These are phyloP conservation scores for Neocatenulostroma microsporum DNA, from an alignment of 2,329 filamentous ascomycete species.

Conservation along the genomic window DNA sequence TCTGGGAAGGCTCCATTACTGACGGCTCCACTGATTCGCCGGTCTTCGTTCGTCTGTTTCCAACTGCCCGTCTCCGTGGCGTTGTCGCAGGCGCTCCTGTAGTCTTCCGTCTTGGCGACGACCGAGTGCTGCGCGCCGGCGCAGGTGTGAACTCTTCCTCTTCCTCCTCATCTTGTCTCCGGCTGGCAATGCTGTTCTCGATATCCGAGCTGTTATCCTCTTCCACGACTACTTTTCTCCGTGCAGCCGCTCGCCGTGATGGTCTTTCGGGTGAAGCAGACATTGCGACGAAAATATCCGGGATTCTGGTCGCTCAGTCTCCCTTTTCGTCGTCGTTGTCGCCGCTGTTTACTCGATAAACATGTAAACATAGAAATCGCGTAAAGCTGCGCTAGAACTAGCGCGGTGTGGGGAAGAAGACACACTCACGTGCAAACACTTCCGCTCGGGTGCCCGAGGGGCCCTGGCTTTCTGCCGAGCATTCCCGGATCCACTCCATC, in stretches of 20 bases:
- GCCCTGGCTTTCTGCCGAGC: too few species aligned
- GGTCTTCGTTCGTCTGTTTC: constrained; percentile 40
- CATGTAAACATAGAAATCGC: constrained; percentile 1
- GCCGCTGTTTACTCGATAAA: neutral
- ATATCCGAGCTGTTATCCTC: constrained; percentile 54
- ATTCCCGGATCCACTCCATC: too few species aligned
- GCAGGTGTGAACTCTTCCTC: constrained; percentile 75
- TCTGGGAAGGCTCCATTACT: constrained; percentile 55
- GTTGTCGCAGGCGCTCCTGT: constrained; percentile 43
- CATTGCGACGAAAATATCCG: too few species aligned
- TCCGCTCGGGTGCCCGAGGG: too few species aligned
- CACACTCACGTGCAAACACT: too few species aligned
- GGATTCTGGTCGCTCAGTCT: too few species aligned
- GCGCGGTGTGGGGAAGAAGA: too few species aligned
- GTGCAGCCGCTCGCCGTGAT: constrained; percentile 52
- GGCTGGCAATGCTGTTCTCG: constrained; percentile 54
- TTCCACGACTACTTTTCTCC: constrained; percentile 68
- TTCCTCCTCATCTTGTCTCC: constrained; percentile 47
- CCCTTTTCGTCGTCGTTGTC: neutral
- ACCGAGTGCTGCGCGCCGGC: constrained; percentile 51
- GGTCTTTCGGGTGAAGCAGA: constrained; percentile 42
- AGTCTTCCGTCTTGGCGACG: constrained; percentile 49
- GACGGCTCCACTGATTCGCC: constrained; percentile 51
- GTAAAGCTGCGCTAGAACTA: too few species aligned
- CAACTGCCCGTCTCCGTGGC: constrained; percentile 33